Conservation (phyloP, 768 basidiomycete genomes). For the Trametes elegans region DNA sequence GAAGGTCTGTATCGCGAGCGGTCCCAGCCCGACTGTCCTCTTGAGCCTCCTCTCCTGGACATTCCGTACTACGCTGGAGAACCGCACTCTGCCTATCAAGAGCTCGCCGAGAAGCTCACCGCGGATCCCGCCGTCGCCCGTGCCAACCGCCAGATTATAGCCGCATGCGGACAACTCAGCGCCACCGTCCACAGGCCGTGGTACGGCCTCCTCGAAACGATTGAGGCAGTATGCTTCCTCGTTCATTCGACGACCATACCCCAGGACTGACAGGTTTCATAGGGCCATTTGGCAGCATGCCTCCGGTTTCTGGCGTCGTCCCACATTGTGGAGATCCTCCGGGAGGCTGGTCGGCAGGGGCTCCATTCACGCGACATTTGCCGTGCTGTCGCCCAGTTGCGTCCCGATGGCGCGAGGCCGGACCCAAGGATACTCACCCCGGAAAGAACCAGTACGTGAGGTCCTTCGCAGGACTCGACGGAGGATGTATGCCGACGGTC, state of each 20-base stretch:
- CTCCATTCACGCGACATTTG: neutral
- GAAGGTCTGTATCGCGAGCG: slow-evolving; percentile 43
- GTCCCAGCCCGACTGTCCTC: neutral
- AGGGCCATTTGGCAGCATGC: slow-evolving; percentile 7
- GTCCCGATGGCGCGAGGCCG: slow-evolving; percentile 9
- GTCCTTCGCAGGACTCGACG: slow-evolving; percentile 8
- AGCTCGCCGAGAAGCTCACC: slow-evolving; percentile 3
- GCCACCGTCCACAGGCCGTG: slow-evolving; percentile 5
- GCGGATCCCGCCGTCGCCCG: neutral
- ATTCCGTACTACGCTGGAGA: neutral
- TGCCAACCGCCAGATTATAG: neutral
- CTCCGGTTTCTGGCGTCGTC: slow-evolving; percentile 8
- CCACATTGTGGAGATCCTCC: slow-evolving; percentile 17
- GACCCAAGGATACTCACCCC: neutral
- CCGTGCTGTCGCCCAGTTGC: neutral
- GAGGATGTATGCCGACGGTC: neutral
- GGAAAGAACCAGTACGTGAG: neutral
- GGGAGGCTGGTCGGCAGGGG: slow-evolving; percentile 16
- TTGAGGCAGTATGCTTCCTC: slow-evolving; percentile 13
- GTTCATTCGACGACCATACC: no score
- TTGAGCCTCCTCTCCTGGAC: slow-evolving; percentile 4
- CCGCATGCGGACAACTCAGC: slow-evolving; percentile 5
- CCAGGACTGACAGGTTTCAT: neutral
- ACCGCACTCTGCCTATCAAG: neutral
- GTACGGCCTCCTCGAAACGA: slow-evolving; percentile 24